Evolutionary conservation across 192 early-diverging fungal genomes (phyloP), one percentile per base, ranked within the genome.

Genomic region (Geranomyces michiganensis): DNA sequence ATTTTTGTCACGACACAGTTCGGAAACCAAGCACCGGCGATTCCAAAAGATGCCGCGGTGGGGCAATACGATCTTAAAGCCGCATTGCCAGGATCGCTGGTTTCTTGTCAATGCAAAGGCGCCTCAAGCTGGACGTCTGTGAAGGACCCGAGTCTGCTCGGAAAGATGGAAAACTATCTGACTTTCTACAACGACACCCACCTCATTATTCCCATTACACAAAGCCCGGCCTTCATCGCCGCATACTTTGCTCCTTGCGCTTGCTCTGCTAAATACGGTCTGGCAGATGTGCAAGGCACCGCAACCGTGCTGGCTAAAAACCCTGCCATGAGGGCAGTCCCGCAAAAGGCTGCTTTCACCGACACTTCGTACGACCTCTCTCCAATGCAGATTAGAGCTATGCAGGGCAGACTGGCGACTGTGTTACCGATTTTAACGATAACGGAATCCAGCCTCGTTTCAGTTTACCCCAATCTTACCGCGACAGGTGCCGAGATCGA

Each of bases 71-170:
- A 47, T 47, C 46, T 47, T 10, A 47, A 47, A 19, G 10, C 12
- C 46, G 19, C 10, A 53, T n/a, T 53, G 51, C 51, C 51, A 7
- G 51, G 51, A 53, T 24, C 26, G 4, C 51, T 24, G 4, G 51
- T 53, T 53, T 53, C 51, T n/a, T 53, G 51, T 26, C 19, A 53
- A 17, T 53, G 3, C 15, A 53, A 26, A n/a, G 51, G 51, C 6
- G 51, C 15, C 51, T 53, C 51, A 53, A 53, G 51, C 51, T 53
- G 51, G 51, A 26, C 51, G 15, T 53, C 51, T 53, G 51, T 53
- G 3, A 26, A 53, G 4, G 51, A 53, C 26, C 4, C 15, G 3
- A 15, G 51, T 53, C 51, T 53, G 51, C 51, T 53, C 17, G 51
- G 51, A 53, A 53, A 53, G 51, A 15, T 53, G 51, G 19, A n/a